Evolutionary conservation across 305 asterid genomes (phyloP).

Genomic region (Fraxinus sp.): DNA sequence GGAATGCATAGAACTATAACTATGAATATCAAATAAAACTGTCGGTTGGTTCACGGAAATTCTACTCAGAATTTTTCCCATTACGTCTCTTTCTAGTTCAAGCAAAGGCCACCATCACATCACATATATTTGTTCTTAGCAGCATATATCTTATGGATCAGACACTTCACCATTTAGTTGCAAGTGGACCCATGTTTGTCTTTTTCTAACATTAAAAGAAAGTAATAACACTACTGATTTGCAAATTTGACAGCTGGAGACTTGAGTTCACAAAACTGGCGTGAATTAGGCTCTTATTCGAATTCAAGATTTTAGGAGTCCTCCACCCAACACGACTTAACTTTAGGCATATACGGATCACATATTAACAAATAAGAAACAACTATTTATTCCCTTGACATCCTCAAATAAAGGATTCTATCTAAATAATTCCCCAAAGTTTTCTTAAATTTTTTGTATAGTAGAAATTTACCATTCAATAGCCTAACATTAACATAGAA

Average conservation of each 20-base stretch:
- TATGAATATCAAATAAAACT: not conserved
- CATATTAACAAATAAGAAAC: not conserved
- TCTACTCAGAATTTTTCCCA: slow-evolving; percentile 8
- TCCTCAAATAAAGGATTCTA: not conserved
- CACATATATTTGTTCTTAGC: not conserved
- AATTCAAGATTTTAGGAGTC: not conserved
- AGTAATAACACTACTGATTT: not conserved
- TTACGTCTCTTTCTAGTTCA: not conserved
- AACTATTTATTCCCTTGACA: not conserved
- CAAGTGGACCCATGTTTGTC: not conserved
- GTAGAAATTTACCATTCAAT: not conserved
- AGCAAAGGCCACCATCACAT: not conserved
- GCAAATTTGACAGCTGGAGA: not conserved
- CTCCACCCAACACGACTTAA: not conserved
- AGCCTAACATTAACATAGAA: not conserved
- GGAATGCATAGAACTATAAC: not conserved
- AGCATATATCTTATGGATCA: not conserved
- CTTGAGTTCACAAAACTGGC: not conserved
- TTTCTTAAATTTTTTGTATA: not conserved
- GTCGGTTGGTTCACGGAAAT: not conserved
- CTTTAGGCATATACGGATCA: not conserved
- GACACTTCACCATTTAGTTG: not conserved
- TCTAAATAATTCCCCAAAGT: not conserved
- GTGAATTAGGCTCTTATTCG: not conserved
- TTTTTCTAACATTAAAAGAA: not conserved